These are phyloP conservation scores for Leishmania major DNA, from an alignment of 208 protist species.

Conservation along the genomic window DNA sequence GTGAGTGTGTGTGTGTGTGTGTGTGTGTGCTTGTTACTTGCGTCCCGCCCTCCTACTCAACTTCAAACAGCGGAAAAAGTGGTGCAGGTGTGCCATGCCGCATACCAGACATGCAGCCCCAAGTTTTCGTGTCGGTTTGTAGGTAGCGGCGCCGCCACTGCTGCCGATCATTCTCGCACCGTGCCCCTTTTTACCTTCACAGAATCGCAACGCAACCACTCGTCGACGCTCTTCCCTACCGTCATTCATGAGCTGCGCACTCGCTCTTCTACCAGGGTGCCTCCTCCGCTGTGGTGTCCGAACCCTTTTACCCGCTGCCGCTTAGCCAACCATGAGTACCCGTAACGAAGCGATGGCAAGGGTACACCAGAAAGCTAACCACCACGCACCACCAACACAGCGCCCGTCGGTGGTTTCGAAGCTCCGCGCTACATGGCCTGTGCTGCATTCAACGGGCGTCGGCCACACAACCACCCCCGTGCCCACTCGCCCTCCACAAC, in stretches of 20 bases:
- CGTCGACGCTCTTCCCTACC: neutral
- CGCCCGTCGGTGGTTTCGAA: no score
- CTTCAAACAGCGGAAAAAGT: neutral
- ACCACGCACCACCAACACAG: no score
- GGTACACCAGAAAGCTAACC: no score
- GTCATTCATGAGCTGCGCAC: neutral
- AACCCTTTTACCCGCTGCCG: neutral
- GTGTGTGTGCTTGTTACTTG: neutral
- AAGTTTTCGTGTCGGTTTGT: neutral
- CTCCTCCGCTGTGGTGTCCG: neutral
- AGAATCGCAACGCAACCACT: neutral
- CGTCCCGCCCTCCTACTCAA: neutral
- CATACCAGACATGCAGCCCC: neutral
- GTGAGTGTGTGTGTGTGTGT: neutral
- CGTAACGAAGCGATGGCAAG: neutral
- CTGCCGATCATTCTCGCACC: neutral
- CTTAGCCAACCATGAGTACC: no score
- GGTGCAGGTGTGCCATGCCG: neutral
- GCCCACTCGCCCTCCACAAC: no score
- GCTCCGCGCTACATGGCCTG: no score
- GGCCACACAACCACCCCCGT: no score
- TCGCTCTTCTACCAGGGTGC: neutral
- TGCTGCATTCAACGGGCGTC: no score
- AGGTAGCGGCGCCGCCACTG: neutral
- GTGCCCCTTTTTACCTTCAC: neutral